Base-by-base conservation (phyloP, 345 rosid genomes). In the Diplotaxis tenuifolia region DNA sequence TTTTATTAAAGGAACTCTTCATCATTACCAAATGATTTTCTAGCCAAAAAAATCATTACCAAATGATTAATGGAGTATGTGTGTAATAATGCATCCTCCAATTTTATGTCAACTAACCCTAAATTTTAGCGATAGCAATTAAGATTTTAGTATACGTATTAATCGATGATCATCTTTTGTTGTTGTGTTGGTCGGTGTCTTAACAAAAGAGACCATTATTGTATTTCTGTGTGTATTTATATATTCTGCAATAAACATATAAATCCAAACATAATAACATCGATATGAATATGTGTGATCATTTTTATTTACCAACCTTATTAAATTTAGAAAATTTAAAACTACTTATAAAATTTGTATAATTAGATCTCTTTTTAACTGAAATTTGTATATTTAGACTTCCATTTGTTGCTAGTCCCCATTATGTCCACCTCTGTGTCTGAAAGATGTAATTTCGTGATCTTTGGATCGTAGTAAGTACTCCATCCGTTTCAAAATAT, bases 31-130 rank as follows among this genome's bases (percentile, higher is more conserved):
- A 56, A 70, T 76, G 61, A 70, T 76, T 76, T n/a, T n/a, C n/a
- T n/a, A n/a, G n/a, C n/a, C n/a, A n/a, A n/a, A n/a, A n/a, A n/a
- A n/a, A 58, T 69, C 40, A 70, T 70, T 55, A 31, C 62, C 54
- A 49, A 56, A 70, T 76, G 61, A 70, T 76, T 76, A 56, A 31
- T 64, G 54, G 54, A 62, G 65, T 63, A 62, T 62, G 65, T 76
- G 36, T 62, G 62, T 56, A 63, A 70, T 70, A 31, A 34, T 65
- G 67, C 47, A 70, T 34, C 32, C 7, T 69, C 3, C 63, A 22
- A 0, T 64, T 70, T 70, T 70, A 65, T 64, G 52, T 65, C 72
- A 71, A 71, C 76, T 65, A 57, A 34, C 72, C 75, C 80, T 76
- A 71, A 72, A 71, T 76, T 76, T 76, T 76, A 71, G 80, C 72